These are phyloP conservation scores for Emmonsiellopsis sp. DNA, from an alignment of 2,329 filamentous ascomycete genomes.

Conservation along the genomic window DNA sequence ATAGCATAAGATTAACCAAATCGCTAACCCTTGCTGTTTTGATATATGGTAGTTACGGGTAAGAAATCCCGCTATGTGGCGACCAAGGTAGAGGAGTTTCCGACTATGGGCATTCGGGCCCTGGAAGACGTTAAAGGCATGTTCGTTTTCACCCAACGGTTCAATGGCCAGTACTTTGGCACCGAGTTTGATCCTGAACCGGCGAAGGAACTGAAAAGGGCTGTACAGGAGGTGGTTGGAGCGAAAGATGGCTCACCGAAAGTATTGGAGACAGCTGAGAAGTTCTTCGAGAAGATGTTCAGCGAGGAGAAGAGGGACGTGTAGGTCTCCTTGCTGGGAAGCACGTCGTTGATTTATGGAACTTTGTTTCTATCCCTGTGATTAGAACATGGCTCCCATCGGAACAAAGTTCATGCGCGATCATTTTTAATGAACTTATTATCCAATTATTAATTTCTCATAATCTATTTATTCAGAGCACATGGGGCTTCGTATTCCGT, in stretches of 20 bases:
- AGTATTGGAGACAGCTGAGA: background rate
- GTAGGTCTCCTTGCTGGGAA: background rate
- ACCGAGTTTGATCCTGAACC: background rate
- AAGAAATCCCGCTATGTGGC: slow-evolving; percentile 2
- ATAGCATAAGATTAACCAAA: background rate
- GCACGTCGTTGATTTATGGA: too few species aligned
- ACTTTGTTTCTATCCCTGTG: too few species aligned
- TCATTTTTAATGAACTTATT: too few species aligned
- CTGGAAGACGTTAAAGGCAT: background rate
- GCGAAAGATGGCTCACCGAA: background rate
- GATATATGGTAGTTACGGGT: background rate
- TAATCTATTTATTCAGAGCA: too few species aligned
- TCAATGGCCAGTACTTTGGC: slow-evolving; percentile 1
- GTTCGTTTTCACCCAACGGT: background rate
- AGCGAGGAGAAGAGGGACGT: background rate
- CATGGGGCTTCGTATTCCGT: too few species aligned
- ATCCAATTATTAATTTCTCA: too few species aligned
- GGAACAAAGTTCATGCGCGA: too few species aligned
- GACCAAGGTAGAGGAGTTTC: background rate
- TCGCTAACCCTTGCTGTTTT: background rate
- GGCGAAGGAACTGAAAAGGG: background rate
- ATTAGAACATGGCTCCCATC: too few species aligned
- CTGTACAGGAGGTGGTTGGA: background rate
- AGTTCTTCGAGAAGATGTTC: slow-evolving; percentile 2
- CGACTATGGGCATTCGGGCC: background rate